Evolutionary conservation across 2,329 filamentous ascomycete genomes (phyloP).

Genomic region (Talaromyces sp.): DNA sequence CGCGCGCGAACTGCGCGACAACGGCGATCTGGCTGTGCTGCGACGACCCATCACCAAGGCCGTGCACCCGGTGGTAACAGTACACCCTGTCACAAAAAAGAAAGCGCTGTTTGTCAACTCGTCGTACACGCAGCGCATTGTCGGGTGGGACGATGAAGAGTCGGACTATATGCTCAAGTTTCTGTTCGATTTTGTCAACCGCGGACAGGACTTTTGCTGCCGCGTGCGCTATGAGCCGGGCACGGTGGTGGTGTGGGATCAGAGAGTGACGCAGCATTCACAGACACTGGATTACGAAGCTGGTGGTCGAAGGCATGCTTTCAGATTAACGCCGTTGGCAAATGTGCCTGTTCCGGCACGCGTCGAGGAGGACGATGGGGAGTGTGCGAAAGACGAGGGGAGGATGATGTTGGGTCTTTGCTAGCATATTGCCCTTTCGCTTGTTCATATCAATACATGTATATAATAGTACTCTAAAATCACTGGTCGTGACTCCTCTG

Average conservation of each 20-base stretch:
- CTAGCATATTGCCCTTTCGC: neutral
- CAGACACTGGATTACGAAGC: neutral
- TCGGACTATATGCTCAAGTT: constrained; percentile 35
- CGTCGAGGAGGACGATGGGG: constrained; percentile 2
- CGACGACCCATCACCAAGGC: constrained; percentile 13
- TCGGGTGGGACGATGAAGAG: constrained; percentile 39
- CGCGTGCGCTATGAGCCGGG: constrained; percentile 18
- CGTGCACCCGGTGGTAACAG: constrained; percentile 25
- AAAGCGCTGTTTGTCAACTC: constrained; percentile 30
- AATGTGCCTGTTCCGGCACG: neutral
- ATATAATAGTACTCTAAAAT: neutral
- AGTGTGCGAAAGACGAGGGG: neutral
- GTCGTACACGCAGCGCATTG: constrained; percentile 20
- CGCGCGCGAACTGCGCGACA: neutral
- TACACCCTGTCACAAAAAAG: constrained; percentile 27
- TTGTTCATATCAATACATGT: neutral
- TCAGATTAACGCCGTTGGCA: neutral
- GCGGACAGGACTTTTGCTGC: constrained; percentile 15
- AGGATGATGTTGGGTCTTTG: neutral
- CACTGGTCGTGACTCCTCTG: too few relatives aligned
- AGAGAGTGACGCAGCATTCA: constrained; percentile 2
- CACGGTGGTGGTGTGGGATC: constrained; percentile 27
- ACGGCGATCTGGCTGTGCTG: neutral
- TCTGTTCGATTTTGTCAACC: constrained; percentile 19
- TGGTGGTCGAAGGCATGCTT: neutral